Conservation (phyloP, 371 early-diverging fungal species). For the Mortierella polycephala region DNA sequence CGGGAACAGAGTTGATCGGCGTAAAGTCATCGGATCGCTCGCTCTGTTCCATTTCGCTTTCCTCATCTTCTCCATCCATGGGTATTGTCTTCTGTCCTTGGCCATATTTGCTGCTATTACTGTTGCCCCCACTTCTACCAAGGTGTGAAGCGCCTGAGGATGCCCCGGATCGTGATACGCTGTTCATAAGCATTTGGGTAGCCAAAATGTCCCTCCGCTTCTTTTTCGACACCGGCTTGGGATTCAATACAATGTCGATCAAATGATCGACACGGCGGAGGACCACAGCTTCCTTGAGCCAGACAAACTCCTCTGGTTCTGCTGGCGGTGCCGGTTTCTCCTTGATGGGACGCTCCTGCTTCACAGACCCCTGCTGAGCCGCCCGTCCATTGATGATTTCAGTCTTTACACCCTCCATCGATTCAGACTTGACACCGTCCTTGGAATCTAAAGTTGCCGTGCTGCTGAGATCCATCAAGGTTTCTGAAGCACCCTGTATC, state of each 20-base stretch:
- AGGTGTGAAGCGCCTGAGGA: background rate
- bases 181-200: conserved; percentile 15
- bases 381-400: background rate
- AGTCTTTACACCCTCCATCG: background rate
- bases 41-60: too few relatives aligned
- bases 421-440: background rate
- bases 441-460: background rate
- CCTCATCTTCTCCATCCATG: too few relatives aligned
- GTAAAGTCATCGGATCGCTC: too few relatives aligned
- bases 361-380: background rate
- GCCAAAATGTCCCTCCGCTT: conserved; percentile 34
- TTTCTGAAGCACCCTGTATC: too few relatives aligned
- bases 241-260: conserved; percentile 66
- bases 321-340: conserved; percentile 12
- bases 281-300: conserved; percentile 72
- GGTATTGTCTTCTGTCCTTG: too few relatives aligned
- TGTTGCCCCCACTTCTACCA: too few relatives aligned
- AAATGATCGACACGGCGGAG: conserved; percentile 69
- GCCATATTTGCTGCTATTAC: background rate
- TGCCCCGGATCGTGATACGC: background rate
- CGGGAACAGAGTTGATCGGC: too few relatives aligned
- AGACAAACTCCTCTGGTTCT: conserved; percentile 61
- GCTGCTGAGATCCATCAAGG: too few relatives aligned
- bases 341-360: conserved; percentile 22
- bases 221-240: conserved; percentile 61